Evolutionary conservation across 2,329 filamentous ascomycete species (phyloP).

Genomic region (Monilinia vaccinii-corymbosi): DNA sequence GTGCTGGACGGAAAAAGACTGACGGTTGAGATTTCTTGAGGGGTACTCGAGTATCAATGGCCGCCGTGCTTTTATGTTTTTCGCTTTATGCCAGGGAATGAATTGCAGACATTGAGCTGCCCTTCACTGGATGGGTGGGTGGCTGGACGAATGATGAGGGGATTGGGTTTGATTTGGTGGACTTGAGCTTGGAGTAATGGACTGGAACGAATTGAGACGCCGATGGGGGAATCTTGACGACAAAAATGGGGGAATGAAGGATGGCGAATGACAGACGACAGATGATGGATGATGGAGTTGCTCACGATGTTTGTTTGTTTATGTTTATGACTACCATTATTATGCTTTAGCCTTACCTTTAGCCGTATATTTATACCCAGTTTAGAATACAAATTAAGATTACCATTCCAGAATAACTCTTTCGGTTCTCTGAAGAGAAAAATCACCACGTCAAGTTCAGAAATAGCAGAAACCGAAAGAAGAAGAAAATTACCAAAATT

Average conservation of each 20-base stretch:
- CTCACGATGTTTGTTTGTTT: neutral
- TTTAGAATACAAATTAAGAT: neutral
- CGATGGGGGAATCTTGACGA: neutral
- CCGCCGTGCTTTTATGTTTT: neutral
- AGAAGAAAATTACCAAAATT: no score
- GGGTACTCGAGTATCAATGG: neutral
- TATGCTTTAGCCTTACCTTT: no score
- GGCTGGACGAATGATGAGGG: neutral
- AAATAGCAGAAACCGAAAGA: no score
- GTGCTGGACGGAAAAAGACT: neutral
- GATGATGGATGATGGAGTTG: neutral
- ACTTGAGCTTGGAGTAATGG: neutral
- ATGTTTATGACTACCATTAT: neutral
- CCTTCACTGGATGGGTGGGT: neutral
- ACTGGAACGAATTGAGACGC: neutral
- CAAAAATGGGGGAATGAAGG: neutral
- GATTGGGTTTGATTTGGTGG: no score
- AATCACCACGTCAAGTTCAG: no score
- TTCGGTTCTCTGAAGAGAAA: no score
- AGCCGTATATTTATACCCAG: slow-evolving; percentile 1
- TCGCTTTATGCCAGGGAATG: neutral
- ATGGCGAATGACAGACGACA: neutral
- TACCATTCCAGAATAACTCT: no score
- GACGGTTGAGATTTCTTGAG: slow-evolving; percentile 3
- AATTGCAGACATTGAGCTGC: no score